Conservation (phyloP, 768 basidiomycete genomes). For the Tricholoma flavovirens region DNA sequence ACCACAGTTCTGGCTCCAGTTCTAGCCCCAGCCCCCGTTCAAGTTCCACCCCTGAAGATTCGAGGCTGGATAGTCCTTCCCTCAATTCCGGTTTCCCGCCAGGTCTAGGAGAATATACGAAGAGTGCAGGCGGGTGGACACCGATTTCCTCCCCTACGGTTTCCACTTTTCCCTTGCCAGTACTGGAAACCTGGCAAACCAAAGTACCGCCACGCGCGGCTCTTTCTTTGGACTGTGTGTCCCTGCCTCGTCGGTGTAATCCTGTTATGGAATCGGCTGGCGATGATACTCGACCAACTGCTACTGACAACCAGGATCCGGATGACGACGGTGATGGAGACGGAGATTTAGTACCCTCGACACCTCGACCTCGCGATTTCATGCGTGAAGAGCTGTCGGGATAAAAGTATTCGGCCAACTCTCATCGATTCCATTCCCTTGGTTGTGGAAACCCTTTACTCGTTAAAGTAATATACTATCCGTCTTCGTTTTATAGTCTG, state of each 20-base stretch:
- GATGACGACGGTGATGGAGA: not conserved
- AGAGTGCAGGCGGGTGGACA: too few relatives aligned
- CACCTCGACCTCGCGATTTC: not conserved
- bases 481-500: too few relatives aligned
- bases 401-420: too few relatives aligned
- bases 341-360: not conserved
- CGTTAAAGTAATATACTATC: too few relatives aligned
- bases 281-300: too few relatives aligned
- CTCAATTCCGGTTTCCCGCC: not conserved
- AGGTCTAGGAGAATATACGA: not conserved
- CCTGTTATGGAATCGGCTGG: too few relatives aligned
- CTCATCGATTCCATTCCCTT: too few relatives aligned
- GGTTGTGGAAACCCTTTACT: too few relatives aligned
- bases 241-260: not conserved
- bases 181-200: not conserved
- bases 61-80: not conserved
- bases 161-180: not conserved
- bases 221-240: not conserved
- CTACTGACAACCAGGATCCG: too few relatives aligned
- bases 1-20: not conserved
- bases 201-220: not conserved
- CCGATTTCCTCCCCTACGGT: too few relatives aligned
- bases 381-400: not conserved
- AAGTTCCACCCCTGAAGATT: not conserved
- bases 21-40: too few relatives aligned